A percentile compares a stretch with the other conserved stretches of the same genome.
phyloP scores from a whole-genome alignment of 441 rosid species.

The Erysimum cheiri region DNA sequence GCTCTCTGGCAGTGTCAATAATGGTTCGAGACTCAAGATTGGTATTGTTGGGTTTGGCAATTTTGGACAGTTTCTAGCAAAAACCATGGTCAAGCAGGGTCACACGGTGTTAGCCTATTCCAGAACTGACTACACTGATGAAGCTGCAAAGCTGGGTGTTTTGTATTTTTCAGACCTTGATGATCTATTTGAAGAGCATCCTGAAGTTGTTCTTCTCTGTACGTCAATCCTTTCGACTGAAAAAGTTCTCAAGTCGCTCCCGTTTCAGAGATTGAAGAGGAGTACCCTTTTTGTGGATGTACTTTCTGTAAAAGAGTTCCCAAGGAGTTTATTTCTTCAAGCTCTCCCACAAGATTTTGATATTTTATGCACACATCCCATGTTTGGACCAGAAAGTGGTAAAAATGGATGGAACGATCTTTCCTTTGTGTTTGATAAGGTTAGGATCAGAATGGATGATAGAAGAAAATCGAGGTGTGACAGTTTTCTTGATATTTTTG shows the following conservation, averaged over 20 bases:
- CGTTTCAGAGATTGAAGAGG: conserved; percentile 70
- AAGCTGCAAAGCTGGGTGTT: conserved; percentile 57
- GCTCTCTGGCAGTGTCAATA: conserved; percentile 42
- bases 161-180: conserved; percentile 58
- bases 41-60: conserved; percentile 73
- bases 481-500: conserved; percentile 59
- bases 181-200: conserved; percentile 77
- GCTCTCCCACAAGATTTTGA: conserved; percentile 58
- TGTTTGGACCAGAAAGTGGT: conserved; percentile 84
- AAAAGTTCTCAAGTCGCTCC: conserved; percentile 64
- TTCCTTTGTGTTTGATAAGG: conserved; percentile 68
- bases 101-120: conserved; percentile 70
- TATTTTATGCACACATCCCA: conserved; percentile 75
- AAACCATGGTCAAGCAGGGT: conserved; percentile 60
- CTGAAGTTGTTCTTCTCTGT: conserved; percentile 70
- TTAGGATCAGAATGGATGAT: conserved; percentile 54
- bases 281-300: conserved; percentile 82
- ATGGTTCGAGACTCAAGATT: conserved; percentile 60
- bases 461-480: conserved; percentile 51
- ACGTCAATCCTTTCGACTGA: conserved; percentile 75
- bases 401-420: conserved; percentile 66
- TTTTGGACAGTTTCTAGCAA: conserved; percentile 75
- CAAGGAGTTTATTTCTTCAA: conserved; percentile 62
- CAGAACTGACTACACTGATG: conserved; percentile 59
- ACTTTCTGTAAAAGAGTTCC: conserved; percentile 78